A percentile compares a stretch with the other conserved stretches of the same genome.
Conservation (phyloP, 495 filamentous ascomycete species). For the Chaetomidium leptoderma region DNA sequence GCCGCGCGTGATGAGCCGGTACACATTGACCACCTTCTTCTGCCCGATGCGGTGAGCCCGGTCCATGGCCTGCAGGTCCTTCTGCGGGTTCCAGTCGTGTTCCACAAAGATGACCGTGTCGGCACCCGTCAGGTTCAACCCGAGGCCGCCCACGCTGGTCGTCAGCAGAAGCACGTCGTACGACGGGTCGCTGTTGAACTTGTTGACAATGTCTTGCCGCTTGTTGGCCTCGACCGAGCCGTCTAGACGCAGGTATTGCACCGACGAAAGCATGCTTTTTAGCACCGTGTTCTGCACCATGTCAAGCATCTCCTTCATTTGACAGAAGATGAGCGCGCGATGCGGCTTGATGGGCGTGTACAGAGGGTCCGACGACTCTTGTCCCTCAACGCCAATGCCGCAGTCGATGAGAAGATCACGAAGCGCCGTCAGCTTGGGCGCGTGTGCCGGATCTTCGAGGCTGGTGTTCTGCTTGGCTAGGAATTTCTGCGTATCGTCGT, state of each 20-base stretch:
- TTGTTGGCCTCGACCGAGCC: slow-evolving; percentile 83
- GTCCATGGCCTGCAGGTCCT: slow-evolving; percentile 98
- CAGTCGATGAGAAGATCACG: slow-evolving; percentile 90
- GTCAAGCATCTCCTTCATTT: slow-evolving; percentile 99
- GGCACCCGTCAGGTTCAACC: slow-evolving; percentile 91
- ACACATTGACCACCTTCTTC: slow-evolving; percentile 99
- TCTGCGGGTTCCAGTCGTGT: slow-evolving; percentile 99
- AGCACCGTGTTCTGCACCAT: slow-evolving; percentile 93
- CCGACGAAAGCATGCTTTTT: slow-evolving; percentile 75
- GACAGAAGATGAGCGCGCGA: slow-evolving; percentile 93
- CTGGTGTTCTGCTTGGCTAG: slow-evolving; percentile 66
- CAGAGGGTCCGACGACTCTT: slow-evolving; percentile 57
- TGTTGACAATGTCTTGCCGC: slow-evolving; percentile 95
- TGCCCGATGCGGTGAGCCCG: slow-evolving; percentile 97
- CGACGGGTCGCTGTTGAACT: slow-evolving; percentile 94
- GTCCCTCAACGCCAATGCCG: slow-evolving; percentile 76
- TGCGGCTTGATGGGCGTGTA: slow-evolving; percentile 83
- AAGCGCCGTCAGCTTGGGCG: slow-evolving; percentile 86
- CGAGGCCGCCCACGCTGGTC: slow-evolving; percentile 89
- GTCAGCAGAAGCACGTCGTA: slow-evolving; percentile 91
- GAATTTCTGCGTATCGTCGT: slow-evolving; percentile 72
- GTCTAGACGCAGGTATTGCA: slow-evolving; percentile 86
- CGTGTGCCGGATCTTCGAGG: slow-evolving; percentile 80
- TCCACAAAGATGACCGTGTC: slow-evolving; percentile 99
- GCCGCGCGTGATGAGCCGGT: slow-evolving; percentile 88